phyloP scores from a whole-genome alignment of 2,329 filamentous ascomycete species.

The Ceratocystis eucalypticola region DNA sequence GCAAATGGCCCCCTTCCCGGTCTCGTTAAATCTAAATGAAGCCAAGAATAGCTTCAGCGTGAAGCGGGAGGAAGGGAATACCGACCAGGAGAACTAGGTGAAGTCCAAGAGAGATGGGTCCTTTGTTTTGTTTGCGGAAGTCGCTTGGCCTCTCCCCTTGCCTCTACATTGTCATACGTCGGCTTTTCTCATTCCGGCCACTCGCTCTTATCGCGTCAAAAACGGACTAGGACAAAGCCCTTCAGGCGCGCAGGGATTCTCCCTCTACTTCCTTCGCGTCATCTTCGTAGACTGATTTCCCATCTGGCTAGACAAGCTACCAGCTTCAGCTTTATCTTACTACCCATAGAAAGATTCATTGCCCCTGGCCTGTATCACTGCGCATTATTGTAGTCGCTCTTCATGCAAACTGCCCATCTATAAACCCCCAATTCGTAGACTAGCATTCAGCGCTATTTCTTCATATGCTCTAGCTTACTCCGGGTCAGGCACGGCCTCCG shows the following conservation, averaged over 20 bases:
- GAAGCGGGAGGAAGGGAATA: background rate
- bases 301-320: too few species aligned
- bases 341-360: too few species aligned
- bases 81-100: background rate
- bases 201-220: background rate
- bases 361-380: background rate
- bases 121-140: background rate
- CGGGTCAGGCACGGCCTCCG: constrained; percentile 14
- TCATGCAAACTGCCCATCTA: background rate
- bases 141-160: background rate
- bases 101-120: background rate
- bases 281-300: too few species aligned
- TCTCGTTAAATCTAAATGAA: too few species aligned
- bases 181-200: background rate
- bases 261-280: background rate
- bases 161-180: background rate
- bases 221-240: background rate
- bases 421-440: background rate
- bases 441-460: background rate
- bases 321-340: too few species aligned
- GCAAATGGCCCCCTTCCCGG: too few species aligned
- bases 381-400: background rate
- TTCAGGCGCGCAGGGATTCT: background rate
- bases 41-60: background rate
- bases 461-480: constrained; percentile 15